phyloP scores from a whole-genome alignment of 75 land plant genomes.

The Picea sitchensis region DNA sequence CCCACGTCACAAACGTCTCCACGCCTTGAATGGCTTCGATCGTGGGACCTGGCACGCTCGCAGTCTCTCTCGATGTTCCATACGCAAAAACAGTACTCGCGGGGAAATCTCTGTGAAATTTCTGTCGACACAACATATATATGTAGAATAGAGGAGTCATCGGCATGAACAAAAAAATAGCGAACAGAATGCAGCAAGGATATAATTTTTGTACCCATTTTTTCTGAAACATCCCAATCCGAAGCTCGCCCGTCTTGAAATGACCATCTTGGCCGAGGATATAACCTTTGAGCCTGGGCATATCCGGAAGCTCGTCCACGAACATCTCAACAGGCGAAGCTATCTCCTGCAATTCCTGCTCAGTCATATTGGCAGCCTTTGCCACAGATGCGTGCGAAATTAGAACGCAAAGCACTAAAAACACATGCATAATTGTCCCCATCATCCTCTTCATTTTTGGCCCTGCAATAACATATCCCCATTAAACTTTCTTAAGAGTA shows the following conservation, averaged over 20 bases:
- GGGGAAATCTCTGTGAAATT: conserved; percentile 73
- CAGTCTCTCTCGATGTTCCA: conserved; percentile 37
- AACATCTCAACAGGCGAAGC: conserved; percentile 16
- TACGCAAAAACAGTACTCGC: conserved; percentile 58
- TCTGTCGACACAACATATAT: conserved; percentile 25
- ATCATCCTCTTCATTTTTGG: too few relatives aligned
- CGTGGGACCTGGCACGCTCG: conserved; percentile 74
- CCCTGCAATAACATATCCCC: too few relatives aligned
- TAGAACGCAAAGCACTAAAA: too few relatives aligned
- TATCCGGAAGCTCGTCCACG: conserved; percentile 34
- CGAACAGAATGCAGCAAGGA: too few relatives aligned
- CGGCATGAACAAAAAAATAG: neutral
- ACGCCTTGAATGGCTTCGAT: conserved; percentile 55
- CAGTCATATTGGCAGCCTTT: neutral
- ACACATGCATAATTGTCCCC: too few relatives aligned
- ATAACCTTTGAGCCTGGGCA: conserved; percentile 30
- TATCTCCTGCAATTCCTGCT: neutral
- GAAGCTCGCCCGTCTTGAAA: conserved; percentile 15
- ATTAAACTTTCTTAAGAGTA: too few relatives aligned
- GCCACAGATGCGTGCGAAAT: too few relatives aligned
- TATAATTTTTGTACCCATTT: conserved; percentile 19
- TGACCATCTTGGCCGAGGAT: neutral
- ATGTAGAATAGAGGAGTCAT: neutral
- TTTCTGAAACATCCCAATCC: conserved; percentile 34
- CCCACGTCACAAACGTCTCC: conserved; percentile 39